Base-by-base conservation (phyloP, 495 filamentous ascomycete genomes). In the Cenococcum geophilum region DNA sequence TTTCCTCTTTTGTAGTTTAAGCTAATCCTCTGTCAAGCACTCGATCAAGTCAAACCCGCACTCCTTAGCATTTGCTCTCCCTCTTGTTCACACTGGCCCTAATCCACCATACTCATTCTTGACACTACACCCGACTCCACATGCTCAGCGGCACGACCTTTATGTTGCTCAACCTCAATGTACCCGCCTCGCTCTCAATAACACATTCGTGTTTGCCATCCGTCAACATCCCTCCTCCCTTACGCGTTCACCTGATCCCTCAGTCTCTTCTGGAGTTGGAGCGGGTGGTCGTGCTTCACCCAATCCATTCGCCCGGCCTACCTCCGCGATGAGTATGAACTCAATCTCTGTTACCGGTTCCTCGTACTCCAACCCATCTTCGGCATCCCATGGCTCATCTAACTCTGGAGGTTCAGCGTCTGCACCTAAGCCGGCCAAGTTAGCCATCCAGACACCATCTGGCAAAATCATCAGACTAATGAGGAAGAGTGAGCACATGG, bases 81-180 rank as follows among this genome's bases (percentile, higher is more conserved):
- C 93, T 4, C 87, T 99, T 40, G 78, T 88, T 45, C 93, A 99
- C 75, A 86, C 83, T 0, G 95, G 92, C 58, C 86, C 89, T 52
- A 97, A 97, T 67, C 92, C 95, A 0, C 84, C 89, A 0, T 97
- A 96, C 71, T 89, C 96, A 55, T 97, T 97, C 68, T 79, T 96
- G 37, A 84, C 87, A 34, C 88, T 92, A 12, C 93, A 99, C 73
- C 93, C 95, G 1, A 99, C 93, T 0, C 95, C 93, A 11, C 95
- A 97, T 72, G 95, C 93, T 45, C 89, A 95, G 68, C 84, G 93
- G 21, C 92, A 99, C 72, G 93, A 97, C 65, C 82, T 99, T 63
- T 99, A 99, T 74, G 87, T 99, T 68, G 88, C 87, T 35, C 92
- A 96, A 66, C 93, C 95, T 0, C 95, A 97, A 72, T 97, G 93